Evolutionary conservation across 2,329 filamentous ascomycete species (phyloP).

Genomic region (Pseudocercospora cruenta): DNA sequence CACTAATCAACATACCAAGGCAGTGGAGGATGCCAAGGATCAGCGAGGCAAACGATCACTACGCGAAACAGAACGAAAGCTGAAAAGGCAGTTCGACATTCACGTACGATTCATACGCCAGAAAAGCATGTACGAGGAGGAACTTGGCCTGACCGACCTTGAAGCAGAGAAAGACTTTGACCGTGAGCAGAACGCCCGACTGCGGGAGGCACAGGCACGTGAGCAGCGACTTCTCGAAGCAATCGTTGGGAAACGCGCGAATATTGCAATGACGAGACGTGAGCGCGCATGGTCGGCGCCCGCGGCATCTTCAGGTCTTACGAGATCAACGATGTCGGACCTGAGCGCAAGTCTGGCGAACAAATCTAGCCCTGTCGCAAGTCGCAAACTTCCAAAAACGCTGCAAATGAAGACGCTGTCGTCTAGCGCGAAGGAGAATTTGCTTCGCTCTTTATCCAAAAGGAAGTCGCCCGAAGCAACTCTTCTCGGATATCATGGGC

Average conservation of each 20-base stretch:
- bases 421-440: background rate
- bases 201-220: background rate
- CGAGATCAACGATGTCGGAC: background rate
- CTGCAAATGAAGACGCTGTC: background rate
- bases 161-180: background rate
- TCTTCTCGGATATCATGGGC: background rate
- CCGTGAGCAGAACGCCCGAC: background rate
- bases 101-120: background rate
- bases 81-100: background rate
- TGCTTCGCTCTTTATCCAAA: background rate
- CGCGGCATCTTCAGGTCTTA: background rate
- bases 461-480: background rate
- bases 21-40: background rate
- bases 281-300: background rate
- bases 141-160: background rate
- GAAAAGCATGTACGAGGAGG: slow-evolving; percentile 1
- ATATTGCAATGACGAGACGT: background rate
- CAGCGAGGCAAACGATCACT: background rate
- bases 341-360: background rate
- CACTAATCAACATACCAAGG: background rate
- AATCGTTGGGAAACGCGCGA: background rate
- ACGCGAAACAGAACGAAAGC: background rate
- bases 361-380: background rate
- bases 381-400: background rate
- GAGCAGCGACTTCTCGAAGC: background rate